Conservation (phyloP, 2,329 filamentous ascomycete genomes). For the Corniculantispora saksenae region DNA sequence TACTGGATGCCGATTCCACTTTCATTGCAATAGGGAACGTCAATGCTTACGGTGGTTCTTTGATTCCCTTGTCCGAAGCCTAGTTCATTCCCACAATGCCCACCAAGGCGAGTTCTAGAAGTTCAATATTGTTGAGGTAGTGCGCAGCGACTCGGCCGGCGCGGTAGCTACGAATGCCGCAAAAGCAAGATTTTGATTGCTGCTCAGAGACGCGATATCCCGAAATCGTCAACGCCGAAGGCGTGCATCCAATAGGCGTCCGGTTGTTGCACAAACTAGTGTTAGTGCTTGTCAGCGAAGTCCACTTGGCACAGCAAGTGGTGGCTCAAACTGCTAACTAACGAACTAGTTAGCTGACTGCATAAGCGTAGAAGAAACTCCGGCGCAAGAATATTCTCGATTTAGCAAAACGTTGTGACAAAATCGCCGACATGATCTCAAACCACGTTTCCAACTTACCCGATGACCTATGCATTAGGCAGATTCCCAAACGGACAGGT, state of each 20-base stretch:
- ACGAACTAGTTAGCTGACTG: too few relatives aligned
- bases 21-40: neutral
- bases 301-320: neutral
- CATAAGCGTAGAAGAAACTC: neutral
- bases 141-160: neutral
- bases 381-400: conserved; percentile 5
- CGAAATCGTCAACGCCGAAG: conserved; percentile 2
- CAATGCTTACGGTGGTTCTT: neutral
- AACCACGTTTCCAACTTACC: neutral
- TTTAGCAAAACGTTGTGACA: neutral
- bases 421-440: neutral
- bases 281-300: conserved; percentile 4
- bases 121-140: neutral
- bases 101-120: neutral
- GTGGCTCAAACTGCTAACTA: neutral
- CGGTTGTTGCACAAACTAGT: neutral
- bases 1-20: neutral
- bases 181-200: neutral
- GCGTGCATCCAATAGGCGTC: neutral
- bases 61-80: neutral
- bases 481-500: neutral
- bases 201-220: neutral
- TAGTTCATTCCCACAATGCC: neutral
- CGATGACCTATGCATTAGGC: neutral
- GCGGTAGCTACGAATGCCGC: neutral